Percentiles rank a stretch among this genome's conserved stretches.
phyloP scores from a whole-genome alignment of 257 asterid species.

The Nyctanthes arbortristis region DNA sequence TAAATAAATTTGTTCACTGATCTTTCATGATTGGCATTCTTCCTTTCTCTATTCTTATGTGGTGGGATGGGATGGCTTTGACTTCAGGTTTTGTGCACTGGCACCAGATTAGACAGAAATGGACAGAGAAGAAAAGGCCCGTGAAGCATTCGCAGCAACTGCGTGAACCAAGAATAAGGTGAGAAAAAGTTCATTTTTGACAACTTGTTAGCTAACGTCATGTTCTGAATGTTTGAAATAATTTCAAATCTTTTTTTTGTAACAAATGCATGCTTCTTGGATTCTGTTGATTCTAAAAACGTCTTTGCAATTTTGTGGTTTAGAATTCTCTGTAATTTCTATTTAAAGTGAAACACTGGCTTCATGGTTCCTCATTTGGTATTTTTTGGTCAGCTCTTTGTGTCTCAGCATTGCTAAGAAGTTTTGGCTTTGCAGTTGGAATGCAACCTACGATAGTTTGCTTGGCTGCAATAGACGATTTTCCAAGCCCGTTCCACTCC shows the following conservation, averaged over 20 bases:
- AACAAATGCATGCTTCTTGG: background rate
- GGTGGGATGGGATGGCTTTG: conserved; percentile 18
- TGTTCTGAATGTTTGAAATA: background rate
- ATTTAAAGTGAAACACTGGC: background rate
- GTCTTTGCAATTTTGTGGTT: background rate
- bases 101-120: conserved; percentile 71
- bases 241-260: conserved; percentile 3
- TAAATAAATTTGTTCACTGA: background rate
- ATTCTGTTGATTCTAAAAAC: background rate
- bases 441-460: conserved; percentile 78
- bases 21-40: background rate
- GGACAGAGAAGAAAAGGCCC: conserved; percentile 57
- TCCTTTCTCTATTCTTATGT: background rate
- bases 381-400: conserved; percentile 31
- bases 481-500: conserved; percentile 69
- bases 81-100: conserved; percentile 66
- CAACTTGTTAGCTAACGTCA: background rate
- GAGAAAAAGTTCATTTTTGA: conserved; percentile 20
- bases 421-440: conserved; percentile 74
- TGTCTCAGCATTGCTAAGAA: conserved; percentile 32
- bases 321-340: background rate
- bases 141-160: conserved; percentile 37
- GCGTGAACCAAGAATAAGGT: conserved; percentile 73
- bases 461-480: conserved; percentile 81
- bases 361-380: background rate